phyloP scores from a whole-genome alignment of 2,329 filamentous ascomycete species.

The Cadophora gregata region DNA sequence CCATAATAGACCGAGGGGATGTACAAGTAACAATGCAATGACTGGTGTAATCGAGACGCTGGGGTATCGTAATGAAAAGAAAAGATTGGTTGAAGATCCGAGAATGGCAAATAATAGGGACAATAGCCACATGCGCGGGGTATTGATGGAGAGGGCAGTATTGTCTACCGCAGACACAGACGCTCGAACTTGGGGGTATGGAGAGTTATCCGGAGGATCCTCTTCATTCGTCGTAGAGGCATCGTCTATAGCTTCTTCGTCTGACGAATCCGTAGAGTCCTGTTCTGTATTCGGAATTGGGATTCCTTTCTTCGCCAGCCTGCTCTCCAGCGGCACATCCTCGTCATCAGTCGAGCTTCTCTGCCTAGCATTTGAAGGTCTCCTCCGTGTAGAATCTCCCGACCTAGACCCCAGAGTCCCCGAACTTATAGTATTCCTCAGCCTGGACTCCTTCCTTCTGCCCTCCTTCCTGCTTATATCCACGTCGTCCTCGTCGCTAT shows the following conservation, averaged over 20 bases:
- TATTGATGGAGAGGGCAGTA: constrained; percentile 80
- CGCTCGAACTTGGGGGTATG: constrained; percentile 79
- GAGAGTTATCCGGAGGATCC: constrained; percentile 70
- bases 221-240: constrained; percentile 51
- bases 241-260: constrained; percentile 26
- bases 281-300: constrained; percentile 34
- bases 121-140: constrained; percentile 84
- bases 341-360: constrained; percentile 22
- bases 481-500: constrained; percentile 44
- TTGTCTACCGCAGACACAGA: constrained; percentile 80
- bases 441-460: constrained; percentile 37
- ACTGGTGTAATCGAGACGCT: constrained; percentile 89
- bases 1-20: constrained; percentile 82
- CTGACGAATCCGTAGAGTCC: constrained; percentile 30
- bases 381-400: constrained; percentile 11
- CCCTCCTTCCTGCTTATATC: constrained; percentile 36
- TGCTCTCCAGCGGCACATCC: constrained; percentile 34
- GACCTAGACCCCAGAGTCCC: constrained; percentile 23
- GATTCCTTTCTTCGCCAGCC: constrained; percentile 32
- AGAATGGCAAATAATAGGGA: constrained; percentile 82
- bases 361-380: constrained; percentile 20
- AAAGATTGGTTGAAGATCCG: constrained; percentile 83
- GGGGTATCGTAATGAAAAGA: constrained; percentile 89
- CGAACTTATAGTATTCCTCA: constrained; percentile 39
- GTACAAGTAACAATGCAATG: constrained; percentile 83